Percentiles rank a stretch among this genome's conserved stretches.
Conservation (phyloP, 345 rosid genomes). For the Nephelium lappaceum region DNA sequence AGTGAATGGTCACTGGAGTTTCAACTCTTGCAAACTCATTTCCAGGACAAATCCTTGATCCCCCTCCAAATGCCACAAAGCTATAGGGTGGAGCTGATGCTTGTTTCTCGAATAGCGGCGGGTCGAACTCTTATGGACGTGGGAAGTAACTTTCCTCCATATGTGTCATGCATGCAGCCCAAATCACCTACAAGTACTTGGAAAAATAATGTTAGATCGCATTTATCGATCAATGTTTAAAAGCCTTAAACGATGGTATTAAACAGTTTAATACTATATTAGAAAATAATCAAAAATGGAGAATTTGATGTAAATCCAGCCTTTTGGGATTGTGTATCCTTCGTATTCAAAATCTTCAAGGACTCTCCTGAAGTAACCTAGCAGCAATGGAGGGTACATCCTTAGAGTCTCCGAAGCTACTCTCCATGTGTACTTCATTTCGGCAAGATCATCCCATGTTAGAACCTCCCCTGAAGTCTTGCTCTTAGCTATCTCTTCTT, state of each 20-base stretch:
- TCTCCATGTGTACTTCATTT: slow-evolving; percentile 45
- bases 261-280: too few relatives aligned
- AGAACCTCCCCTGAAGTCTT: slow-evolving; percentile 15
- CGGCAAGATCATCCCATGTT: slow-evolving; percentile 41
- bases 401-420: slow-evolving; percentile 39
- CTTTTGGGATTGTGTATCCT: slow-evolving; percentile 40
- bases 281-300: too few relatives aligned
- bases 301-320: slow-evolving; percentile 32
- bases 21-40: slow-evolving; percentile 41
- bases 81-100: slow-evolving; percentile 24
- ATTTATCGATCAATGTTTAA: too few relatives aligned
- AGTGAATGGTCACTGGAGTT: slow-evolving; percentile 29
- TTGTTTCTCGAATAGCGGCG: slow-evolving; percentile 33
- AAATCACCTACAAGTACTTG: slow-evolving; percentile 25
- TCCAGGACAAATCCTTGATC: slow-evolving; percentile 36
- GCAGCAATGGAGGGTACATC: slow-evolving; percentile 34
- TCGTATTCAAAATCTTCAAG: slow-evolving; percentile 26
- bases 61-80: slow-evolving; percentile 36
- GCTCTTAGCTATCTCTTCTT: slow-evolving; percentile 12
- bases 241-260: too few relatives aligned
- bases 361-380: slow-evolving; percentile 24
- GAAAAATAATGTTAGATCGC: neutral
- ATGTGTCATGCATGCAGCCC: slow-evolving; percentile 35
- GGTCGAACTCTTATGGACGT: slow-evolving; percentile 32
- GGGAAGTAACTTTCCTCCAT: slow-evolving; percentile 36